A percentile compares a stretch with the other conserved stretches of the same genome.
Conservation (phyloP, 257 asterid species). For the Paraleonurus japonicus region DNA sequence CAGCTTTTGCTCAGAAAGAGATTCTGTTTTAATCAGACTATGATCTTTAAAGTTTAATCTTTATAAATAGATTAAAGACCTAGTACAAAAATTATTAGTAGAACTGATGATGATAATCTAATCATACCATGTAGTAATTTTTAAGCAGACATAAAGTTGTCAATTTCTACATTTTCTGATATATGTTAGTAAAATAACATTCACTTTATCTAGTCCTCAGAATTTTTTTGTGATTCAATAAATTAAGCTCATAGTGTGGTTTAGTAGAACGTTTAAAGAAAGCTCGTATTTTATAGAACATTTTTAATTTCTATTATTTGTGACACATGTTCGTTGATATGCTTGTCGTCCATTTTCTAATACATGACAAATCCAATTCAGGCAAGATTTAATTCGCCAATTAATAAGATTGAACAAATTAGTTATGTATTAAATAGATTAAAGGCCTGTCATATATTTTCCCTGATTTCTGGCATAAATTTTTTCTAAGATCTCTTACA, state of each 20-base stretch:
- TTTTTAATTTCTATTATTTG: not conserved
- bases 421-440: not conserved
- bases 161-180: not conserved
- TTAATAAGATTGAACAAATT: not conserved
- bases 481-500: not conserved
- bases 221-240: not conserved
- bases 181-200: not conserved
- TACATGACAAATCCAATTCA: not conserved
- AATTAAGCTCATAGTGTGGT: not conserved
- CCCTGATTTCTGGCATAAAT: not conserved
- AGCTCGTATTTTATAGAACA: not conserved
- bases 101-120: not conserved
- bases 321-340: not conserved
- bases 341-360: not conserved
- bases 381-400: not conserved
- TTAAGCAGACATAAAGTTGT: not conserved
- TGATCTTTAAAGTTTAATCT: constrained; percentile 1
- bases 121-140: not conserved
- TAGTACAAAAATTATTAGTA: not conserved
- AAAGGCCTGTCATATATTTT: not conserved
- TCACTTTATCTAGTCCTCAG: not conserved
- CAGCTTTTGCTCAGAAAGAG: not conserved
- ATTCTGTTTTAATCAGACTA: not conserved
- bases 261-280: not conserved
- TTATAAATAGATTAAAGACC: not conserved